These are phyloP conservation scores for Metschnikowia koreensis DNA, from an alignment of 805 yeast genomes.

Conservation along the genomic window DNA sequence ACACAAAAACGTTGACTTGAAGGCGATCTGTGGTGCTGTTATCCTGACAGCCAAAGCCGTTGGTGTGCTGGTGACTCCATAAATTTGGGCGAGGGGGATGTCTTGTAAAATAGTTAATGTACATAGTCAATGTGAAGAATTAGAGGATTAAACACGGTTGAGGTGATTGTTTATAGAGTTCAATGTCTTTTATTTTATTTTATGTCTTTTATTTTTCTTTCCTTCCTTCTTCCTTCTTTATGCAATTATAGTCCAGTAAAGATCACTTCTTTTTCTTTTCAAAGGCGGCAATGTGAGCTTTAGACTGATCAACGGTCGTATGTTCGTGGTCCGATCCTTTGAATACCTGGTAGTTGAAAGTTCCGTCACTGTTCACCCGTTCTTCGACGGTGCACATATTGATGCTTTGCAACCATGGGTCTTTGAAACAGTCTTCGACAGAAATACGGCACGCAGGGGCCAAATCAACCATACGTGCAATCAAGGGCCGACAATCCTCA, in stretches of 20 bases:
- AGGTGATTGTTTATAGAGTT: background rate
- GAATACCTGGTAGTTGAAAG: slow-evolving; percentile 35
- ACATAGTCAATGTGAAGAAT: slow-evolving; percentile 9
- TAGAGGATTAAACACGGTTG: background rate
- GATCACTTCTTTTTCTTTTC: slow-evolving; percentile 69
- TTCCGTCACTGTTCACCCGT: slow-evolving; percentile 35
- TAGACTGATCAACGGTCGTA: slow-evolving; percentile 86
- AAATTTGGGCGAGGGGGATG: slow-evolving; percentile 6
- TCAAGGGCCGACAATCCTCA: slow-evolving; percentile 61
- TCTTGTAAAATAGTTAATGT: slow-evolving; percentile 12
- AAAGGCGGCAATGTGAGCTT: slow-evolving; percentile 91
- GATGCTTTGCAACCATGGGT: slow-evolving; percentile 63
- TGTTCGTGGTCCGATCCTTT: slow-evolving; percentile 68
- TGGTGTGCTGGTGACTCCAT: slow-evolving; percentile 81
- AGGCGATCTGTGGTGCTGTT: slow-evolving; percentile 77
- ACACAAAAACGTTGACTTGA: slow-evolving; percentile 67
- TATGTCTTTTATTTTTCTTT: background rate
- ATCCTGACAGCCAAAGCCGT: slow-evolving; percentile 86
- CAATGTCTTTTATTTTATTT: no score
- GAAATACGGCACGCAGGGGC: slow-evolving; percentile 84
- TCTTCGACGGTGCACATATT: slow-evolving; percentile 67
- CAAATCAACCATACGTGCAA: slow-evolving; percentile 74
- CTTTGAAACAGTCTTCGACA: slow-evolving; percentile 76
- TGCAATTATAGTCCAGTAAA: background rate
- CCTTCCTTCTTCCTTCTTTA: background rate